phyloP scores from a whole-genome alignment of 768 basidiomycete species.

The Suillus sp. region DNA sequence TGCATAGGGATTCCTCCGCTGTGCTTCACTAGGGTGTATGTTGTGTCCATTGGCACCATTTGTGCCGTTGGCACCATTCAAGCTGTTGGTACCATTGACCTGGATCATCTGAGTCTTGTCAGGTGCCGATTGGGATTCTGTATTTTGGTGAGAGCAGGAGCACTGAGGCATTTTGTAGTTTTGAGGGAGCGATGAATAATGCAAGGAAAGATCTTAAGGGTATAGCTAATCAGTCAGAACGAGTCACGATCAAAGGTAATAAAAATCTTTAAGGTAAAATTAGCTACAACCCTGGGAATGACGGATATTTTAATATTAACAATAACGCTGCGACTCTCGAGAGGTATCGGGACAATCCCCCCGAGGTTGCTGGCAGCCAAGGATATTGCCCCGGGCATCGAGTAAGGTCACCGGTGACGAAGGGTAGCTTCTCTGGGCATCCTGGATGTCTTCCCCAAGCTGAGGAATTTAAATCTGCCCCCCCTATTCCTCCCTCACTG shows the following conservation, averaged over 20 bases:
- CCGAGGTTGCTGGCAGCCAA: too few relatives aligned
- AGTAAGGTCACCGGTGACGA: too few relatives aligned
- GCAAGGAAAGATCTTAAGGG: neutral
- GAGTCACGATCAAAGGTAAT: neutral
- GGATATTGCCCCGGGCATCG: too few relatives aligned
- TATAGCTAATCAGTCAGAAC: neutral
- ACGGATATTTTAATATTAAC: too few relatives aligned
- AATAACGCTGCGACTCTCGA: too few relatives aligned
- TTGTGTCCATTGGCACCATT: constrained; percentile 42
- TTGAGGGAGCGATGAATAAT: neutral
- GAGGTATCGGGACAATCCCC: too few relatives aligned
- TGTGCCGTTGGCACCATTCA: constrained; percentile 40
- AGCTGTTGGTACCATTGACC: constrained; percentile 35
- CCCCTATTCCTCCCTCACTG: too few relatives aligned
- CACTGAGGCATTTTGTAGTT: constrained; percentile 12
- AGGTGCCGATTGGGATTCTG: constrained; percentile 43
- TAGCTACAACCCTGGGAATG: too few relatives aligned
- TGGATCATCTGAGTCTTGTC: constrained; percentile 69
- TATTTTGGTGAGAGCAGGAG: constrained; percentile 57
- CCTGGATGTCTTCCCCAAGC: too few relatives aligned
- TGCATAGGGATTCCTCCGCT: constrained; percentile 76
- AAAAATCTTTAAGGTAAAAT: too few relatives aligned
- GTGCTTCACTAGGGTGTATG: constrained; percentile 39
- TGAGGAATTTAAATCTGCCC: too few relatives aligned
- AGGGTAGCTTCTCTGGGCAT: too few relatives aligned